These are phyloP conservation scores for Austroboletus niveus DNA, from an alignment of 1,284 basidiomycete species.

Conservation along the genomic window DNA sequence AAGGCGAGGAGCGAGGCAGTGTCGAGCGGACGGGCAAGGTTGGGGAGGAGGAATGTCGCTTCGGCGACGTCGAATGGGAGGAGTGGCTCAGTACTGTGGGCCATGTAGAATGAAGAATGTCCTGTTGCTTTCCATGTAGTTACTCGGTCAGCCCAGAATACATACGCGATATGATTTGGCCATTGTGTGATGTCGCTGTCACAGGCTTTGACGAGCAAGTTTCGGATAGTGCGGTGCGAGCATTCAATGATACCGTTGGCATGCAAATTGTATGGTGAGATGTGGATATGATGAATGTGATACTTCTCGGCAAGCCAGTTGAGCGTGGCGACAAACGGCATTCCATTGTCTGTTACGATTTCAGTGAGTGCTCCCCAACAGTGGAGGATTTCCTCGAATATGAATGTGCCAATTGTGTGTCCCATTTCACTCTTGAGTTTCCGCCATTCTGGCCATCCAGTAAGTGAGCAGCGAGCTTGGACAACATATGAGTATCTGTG, in stretches of 20 bases:
- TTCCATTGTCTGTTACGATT: background rate
- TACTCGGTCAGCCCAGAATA: slow-evolving; percentile 4
- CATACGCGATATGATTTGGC: background rate
- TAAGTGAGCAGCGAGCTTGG: slow-evolving; percentile 1
- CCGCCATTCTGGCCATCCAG: background rate
- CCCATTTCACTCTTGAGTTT: slow-evolving; percentile 16
- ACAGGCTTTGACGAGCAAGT: slow-evolving; percentile 6
- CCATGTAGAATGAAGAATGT: slow-evolving; percentile 21
- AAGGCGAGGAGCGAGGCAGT: background rate
- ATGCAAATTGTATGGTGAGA: slow-evolving; percentile 4
- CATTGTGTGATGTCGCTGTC: slow-evolving; percentile 6
- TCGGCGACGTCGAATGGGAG: slow-evolving; percentile 33
- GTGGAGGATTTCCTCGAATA: slow-evolving; percentile 2
- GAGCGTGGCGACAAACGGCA: background rate
- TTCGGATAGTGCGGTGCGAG: background rate
- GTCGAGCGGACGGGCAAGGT: background rate
- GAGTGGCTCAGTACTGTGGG: slow-evolving; percentile 28
- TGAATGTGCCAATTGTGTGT: background rate
- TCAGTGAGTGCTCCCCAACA: background rate
- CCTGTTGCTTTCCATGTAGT: background rate
- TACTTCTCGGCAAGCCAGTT: background rate
- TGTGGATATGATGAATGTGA: slow-evolving; percentile 2
- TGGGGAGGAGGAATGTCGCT: slow-evolving; percentile 26
- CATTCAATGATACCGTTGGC: slow-evolving; percentile 5
- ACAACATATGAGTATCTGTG: background rate